Conservation (phyloP, 2,329 filamentous ascomycete genomes). For the Capronia epimyces region DNA sequence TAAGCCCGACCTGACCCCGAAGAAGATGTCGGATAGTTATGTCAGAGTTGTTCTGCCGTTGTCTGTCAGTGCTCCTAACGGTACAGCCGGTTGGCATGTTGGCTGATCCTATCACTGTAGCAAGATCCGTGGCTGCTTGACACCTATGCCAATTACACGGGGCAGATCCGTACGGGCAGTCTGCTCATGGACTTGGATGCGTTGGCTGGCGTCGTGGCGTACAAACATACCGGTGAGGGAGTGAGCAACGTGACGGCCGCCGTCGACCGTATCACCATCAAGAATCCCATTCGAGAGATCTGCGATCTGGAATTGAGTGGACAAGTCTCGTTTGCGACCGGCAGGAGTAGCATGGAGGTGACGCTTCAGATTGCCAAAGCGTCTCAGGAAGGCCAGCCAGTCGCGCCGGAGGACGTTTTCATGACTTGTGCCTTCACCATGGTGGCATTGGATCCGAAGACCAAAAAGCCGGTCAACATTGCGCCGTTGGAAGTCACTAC, state of each 20-base stretch:
- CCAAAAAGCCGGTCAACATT: slow-evolving; percentile 60
- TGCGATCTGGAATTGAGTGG: slow-evolving; percentile 71
- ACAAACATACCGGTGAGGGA: slow-evolving; percentile 63
- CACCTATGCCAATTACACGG: slow-evolving; percentile 69
- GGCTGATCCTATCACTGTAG: slow-evolving; percentile 49
- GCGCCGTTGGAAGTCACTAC: slow-evolving; percentile 59
- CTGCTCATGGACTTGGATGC: slow-evolving; percentile 78
- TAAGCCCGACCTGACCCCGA: slow-evolving; percentile 57
- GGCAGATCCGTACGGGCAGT: slow-evolving; percentile 66
- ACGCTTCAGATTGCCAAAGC: slow-evolving; percentile 68
- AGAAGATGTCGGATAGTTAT: slow-evolving; percentile 66
- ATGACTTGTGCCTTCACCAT: slow-evolving; percentile 73
- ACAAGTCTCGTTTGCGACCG: slow-evolving; percentile 65
- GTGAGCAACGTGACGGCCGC: slow-evolving; percentile 61
- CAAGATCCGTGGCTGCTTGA: slow-evolving; percentile 73
- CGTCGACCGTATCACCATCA: slow-evolving; percentile 60
- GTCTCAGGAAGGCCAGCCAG: slow-evolving; percentile 49
- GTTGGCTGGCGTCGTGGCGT: slow-evolving; percentile 67
- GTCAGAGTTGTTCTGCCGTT: slow-evolving; percentile 53
- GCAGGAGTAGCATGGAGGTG: slow-evolving; percentile 67
- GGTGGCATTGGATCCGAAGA: slow-evolving; percentile 65
- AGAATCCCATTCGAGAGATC: slow-evolving; percentile 68
- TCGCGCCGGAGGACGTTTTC: slow-evolving; percentile 56
- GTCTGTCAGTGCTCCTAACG: slow-evolving; percentile 14
- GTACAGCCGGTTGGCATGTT: slow-evolving; percentile 14